Base-by-base conservation (phyloP, 2,329 filamentous ascomycete species). In the Epichloe coenophiala region DNA sequence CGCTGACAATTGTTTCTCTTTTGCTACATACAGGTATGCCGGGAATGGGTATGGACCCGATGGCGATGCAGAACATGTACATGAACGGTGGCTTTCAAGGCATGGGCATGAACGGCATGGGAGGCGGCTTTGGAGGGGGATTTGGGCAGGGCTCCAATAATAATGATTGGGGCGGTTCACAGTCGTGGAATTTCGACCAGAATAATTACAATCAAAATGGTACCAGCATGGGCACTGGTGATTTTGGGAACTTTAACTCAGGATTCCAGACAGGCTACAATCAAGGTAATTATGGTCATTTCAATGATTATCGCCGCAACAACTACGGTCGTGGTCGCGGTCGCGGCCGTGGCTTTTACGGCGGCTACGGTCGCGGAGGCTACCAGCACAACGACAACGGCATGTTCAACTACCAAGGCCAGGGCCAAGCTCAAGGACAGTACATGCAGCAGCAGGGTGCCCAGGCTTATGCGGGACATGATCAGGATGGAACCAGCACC, bases 201-300 rank as follows among this genome's bases (percentile, higher is more conserved):
- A 84, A 87, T 87, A 88, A 87, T 84, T 88, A 81, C 83, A 89
- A 81, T 82, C 74, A 84, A 85, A 88, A 81, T 86, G 81, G 81
- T 79, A 78, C 80, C 77, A 81, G 81, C 76, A 86, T 86, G 79
- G 82, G 81, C 71, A 76, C 77, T 76, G 81, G 83, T 86, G 84
- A 87, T 73, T 88, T 79, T 81, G 84, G 83, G 73, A 77, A 78
- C 73, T 82, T 83, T 80, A 84, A 85, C 76, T 76, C 81, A 76
- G 83, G 82, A 73, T 87, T 78, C 75, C 77, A 78, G 69, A 83
- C 83, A 83, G 85, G 79, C 74, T 83, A 75, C 79, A 84, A 82
- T 78, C 81, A 83, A 81, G 84, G 84, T 82, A 88, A 88, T 78
- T 89, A 85, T 81, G 82, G 82, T 70, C 72, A 86, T 70, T 83